A percentile compares a stretch with the other conserved stretches of the same genome.
Evolutionary conservation across 495 filamentous ascomycete genomes (phyloP).

Genomic region (Hyaloscypha finlandica): DNA sequence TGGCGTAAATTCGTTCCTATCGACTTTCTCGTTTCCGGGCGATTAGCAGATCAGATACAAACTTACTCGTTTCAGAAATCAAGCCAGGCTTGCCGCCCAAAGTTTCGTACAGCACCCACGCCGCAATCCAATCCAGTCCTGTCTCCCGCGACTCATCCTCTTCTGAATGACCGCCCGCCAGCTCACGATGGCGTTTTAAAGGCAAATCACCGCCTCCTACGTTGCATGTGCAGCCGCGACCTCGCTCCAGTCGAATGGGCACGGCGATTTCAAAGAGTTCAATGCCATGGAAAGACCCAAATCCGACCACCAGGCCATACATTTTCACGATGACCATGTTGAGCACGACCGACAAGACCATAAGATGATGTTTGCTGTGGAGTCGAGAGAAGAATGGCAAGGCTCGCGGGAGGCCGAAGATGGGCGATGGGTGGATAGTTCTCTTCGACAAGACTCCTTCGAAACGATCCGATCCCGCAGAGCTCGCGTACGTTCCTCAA

Average conservation of each 20-base stretch:
- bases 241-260: conserved; percentile 18
- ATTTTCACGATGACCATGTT: conserved; percentile 21
- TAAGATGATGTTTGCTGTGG: conserved; percentile 24
- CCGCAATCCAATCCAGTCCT: conserved; percentile 1
- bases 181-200: conserved; percentile 24
- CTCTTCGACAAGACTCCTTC: neutral
- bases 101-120: neutral
- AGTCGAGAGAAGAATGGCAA: conserved; percentile 4
- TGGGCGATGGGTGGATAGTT: conserved; percentile 3
- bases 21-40: neutral
- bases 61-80: conserved; percentile 6
- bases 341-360: neutral
- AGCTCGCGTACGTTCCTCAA: neutral
- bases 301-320: conserved; percentile 17
- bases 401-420: neutral
- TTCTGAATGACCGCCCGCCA: conserved; percentile 14
- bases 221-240: conserved; percentile 20
- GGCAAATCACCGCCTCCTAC: neutral
- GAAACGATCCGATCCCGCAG: neutral
- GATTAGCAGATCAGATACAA: neutral
- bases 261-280: conserved; percentile 18
- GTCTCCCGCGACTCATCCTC: neutral
- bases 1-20: conserved; percentile 3
- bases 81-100: neutral
- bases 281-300: conserved; percentile 31